phyloP scores from a whole-genome alignment of 805 yeast genomes.

The Jamesozyma lodderae region DNA sequence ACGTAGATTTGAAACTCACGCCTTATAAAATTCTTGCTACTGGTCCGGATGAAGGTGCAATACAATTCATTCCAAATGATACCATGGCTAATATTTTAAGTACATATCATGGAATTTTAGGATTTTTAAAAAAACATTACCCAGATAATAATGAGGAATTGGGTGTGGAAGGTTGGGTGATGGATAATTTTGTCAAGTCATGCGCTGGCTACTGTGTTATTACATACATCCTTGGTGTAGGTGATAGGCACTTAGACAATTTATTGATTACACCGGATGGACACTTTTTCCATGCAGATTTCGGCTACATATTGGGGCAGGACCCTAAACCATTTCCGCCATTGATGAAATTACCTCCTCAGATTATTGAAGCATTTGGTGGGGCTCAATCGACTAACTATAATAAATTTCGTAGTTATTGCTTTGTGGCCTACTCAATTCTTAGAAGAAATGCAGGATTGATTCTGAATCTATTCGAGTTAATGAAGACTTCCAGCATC shows the following conservation, averaged over 20 bases:
- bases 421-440: slow-evolving; percentile 89
- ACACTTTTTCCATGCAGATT: slow-evolving; percentile 94
- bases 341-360: slow-evolving; percentile 93
- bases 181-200: slow-evolving; percentile 91
- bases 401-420: slow-evolving; percentile 78
- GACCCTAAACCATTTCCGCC: slow-evolving; percentile 99
- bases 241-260: slow-evolving; percentile 94
- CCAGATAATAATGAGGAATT: slow-evolving; percentile 38
- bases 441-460: slow-evolving; percentile 82
- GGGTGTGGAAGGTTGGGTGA: slow-evolving; percentile 41
- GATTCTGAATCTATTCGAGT: slow-evolving; percentile 80
- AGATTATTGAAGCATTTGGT: slow-evolving; percentile 96
- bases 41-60: slow-evolving; percentile 82
- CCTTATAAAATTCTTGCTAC: slow-evolving; percentile 90
- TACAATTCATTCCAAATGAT: slow-evolving; percentile 89
- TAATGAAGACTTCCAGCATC: slow-evolving; percentile 88
- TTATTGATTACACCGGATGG: slow-evolving; percentile 73
- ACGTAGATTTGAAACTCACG: slow-evolving; percentile 74
- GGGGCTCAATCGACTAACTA: slow-evolving; percentile 82
- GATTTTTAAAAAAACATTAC: slow-evolving; percentile 57
- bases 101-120: slow-evolving; percentile 66
- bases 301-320: slow-evolving; percentile 90
- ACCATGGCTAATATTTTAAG: slow-evolving; percentile 74
- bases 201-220: slow-evolving; percentile 98
- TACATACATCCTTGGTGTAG: slow-evolving; percentile 89